Evolutionary conservation across 805 yeast species (phyloP), one percentile per base, ranked within the genome.

Genomic region (Ogataea degrootiae): DNA sequence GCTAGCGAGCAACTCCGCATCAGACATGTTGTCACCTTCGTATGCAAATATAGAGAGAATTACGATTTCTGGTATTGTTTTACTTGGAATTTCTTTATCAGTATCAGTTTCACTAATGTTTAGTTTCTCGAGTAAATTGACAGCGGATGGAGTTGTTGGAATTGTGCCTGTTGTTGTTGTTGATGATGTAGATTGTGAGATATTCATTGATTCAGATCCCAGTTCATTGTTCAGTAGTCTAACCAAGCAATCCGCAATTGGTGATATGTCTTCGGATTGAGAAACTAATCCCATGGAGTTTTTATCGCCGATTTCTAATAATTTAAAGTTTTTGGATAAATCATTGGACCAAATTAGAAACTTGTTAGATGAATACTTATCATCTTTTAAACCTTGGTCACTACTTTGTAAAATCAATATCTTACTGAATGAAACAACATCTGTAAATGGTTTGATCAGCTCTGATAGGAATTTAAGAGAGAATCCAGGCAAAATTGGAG

Each of bases 11-110:
- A 60, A 51, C 39, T 70, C 70, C 7, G 95, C 94, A 62, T 90
- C 96, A 19, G 65, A 60, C 29, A 83, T 76, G 63, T 92, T 92
- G 64, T 91, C 97, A 34, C 98, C 97, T 62, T 91, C 97, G 64
- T 87, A 89, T 1, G 85, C 95, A 61, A 75, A 82, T 16, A 79
- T 71, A 14, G 61, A 54, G 14, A 63, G 40, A 2, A 56, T 45
- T 5, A 48, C 35, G 11, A 54, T 36, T 34, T 50, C 56, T 34
- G 45, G 42, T 26, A 47, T 29, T 34, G 44, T 38, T 14, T 16
- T 29, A 19, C 39, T 6, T 19, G 37, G 26, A 4, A 6, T 19
- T 19, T 19, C 21, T 19, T 19, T 19, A 19, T 19, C 21, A 19
- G 4, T 19, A 19, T 17, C 6, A 2, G 39, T 7, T 36, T 36